phyloP scores from a whole-genome alignment of 1,139 yeast genomes.

The Pichia norvegensis region DNA sequence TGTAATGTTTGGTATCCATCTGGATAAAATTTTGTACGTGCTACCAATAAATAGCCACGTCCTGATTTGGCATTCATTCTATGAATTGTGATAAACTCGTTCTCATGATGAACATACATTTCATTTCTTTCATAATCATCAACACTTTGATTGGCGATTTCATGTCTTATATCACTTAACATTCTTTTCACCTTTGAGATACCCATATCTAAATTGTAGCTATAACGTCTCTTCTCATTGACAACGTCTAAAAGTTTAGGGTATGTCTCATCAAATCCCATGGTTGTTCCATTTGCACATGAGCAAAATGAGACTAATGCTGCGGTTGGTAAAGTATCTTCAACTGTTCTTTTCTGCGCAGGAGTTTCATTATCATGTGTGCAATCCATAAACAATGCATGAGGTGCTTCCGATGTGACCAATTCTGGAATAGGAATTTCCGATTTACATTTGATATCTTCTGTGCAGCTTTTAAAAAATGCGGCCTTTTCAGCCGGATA shows the following conservation, averaged over 20 bases:
- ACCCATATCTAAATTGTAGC: slow-evolving; percentile 68
- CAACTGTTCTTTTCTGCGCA: slow-evolving; percentile 79
- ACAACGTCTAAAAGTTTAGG: slow-evolving; percentile 79
- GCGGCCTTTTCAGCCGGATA: slow-evolving; percentile 50
- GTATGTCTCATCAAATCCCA: slow-evolving; percentile 90
- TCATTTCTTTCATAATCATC: slow-evolving; percentile 71
- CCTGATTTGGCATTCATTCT: slow-evolving; percentile 80
- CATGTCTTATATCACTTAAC: slow-evolving; percentile 49
- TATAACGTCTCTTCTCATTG: slow-evolving; percentile 61
- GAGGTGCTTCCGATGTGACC: slow-evolving; percentile 65
- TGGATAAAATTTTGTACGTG: slow-evolving; percentile 66
- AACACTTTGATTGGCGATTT: slow-evolving; percentile 56
- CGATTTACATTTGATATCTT: slow-evolving; percentile 31
- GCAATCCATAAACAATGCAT: slow-evolving; percentile 94
- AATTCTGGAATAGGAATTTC: slow-evolving; percentile 61
- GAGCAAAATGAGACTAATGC: slow-evolving; percentile 91
- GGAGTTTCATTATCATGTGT: slow-evolving; percentile 95
- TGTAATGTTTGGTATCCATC: slow-evolving; percentile 45
- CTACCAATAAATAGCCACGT: slow-evolving; percentile 80
- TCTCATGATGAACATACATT: slow-evolving; percentile 92
- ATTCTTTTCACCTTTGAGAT: slow-evolving; percentile 63
- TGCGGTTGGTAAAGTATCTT: slow-evolving; percentile 90
- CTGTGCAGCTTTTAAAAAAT: slow-evolving; percentile 17
- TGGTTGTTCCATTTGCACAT: slow-evolving; percentile 89
- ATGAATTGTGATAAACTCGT: slow-evolving; percentile 85